Percentiles rank a stretch among this genome's conserved stretches.
These are phyloP conservation scores for Globisporangium lucens DNA, from an alignment of 352 stramenopile genomes.

Conservation along the genomic window DNA sequence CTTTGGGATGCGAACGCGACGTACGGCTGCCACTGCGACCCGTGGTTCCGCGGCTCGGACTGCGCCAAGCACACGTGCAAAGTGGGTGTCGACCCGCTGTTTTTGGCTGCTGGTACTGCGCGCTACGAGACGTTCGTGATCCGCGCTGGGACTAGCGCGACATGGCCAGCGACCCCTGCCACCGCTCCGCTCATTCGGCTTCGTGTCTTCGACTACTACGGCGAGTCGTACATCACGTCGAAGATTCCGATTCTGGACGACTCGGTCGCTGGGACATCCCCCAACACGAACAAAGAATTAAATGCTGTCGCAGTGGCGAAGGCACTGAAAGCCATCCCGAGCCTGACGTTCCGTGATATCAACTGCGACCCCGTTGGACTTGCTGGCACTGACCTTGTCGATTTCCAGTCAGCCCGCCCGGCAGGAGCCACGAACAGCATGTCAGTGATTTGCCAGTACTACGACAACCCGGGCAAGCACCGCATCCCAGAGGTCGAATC, in stretches of 20 bases:
- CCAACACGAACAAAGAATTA: not conserved
- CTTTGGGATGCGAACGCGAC: constrained; percentile 82
- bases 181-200: constrained; percentile 34
- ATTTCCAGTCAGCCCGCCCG: constrained; percentile 21
- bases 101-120: constrained; percentile 31
- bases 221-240: constrained; percentile 62
- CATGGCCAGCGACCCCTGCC: not conserved
- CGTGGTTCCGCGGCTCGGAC: constrained; percentile 83
- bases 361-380: constrained; percentile 29
- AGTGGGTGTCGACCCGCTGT: constrained; percentile 69
- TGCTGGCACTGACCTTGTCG: constrained; percentile 2
- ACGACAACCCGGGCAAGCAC: constrained; percentile 47
- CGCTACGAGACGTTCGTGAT: constrained; percentile 55
- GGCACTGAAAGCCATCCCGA: constrained; percentile 47
- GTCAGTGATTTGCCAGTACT: constrained; percentile 55
- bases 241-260: constrained; percentile 41
- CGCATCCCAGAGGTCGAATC: constrained; percentile 45
- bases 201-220: constrained; percentile 65
- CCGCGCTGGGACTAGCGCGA: constrained; percentile 17
- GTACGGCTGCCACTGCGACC: constrained; percentile 88
- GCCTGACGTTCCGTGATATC: constrained; percentile 41
- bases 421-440: constrained; percentile 23
- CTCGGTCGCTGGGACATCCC: no score
- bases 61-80: constrained; percentile 72
- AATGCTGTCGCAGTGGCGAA: constrained; percentile 20